phyloP scores from a whole-genome alignment of 805 yeast genomes.

The Wickerhamomyces subpelliculosus region DNA sequence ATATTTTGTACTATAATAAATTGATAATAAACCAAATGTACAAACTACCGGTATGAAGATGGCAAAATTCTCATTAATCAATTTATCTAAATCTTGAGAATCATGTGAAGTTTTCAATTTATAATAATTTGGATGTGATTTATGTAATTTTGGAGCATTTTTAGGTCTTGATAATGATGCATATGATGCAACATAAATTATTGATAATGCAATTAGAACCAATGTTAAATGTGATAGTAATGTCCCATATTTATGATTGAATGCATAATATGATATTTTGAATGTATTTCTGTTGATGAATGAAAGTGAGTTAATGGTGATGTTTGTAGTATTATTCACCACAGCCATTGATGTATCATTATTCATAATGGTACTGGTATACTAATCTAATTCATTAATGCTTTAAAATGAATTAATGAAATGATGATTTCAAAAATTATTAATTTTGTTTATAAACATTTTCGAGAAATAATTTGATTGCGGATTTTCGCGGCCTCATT shows the following conservation, averaged over 20 bases:
- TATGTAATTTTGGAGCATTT: slow-evolving; percentile 3
- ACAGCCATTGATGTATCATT: too few species aligned
- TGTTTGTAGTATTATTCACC: neutral
- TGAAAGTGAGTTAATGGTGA: neutral
- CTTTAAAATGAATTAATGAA: too few species aligned
- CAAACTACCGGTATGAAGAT: slow-evolving; percentile 38
- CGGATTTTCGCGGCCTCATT: too few species aligned
- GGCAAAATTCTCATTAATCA: slow-evolving; percentile 18
- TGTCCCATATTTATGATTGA: slow-evolving; percentile 1
- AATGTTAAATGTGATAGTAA: neutral
- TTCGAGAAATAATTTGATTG: too few species aligned
- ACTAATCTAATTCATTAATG: too few species aligned
- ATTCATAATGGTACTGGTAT: too few species aligned
- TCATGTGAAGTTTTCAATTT: neutral
- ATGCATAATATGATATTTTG: neutral
- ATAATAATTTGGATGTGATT: neutral
- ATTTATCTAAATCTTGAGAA: neutral
- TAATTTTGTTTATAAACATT: too few species aligned
- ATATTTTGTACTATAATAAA: slow-evolving; percentile 31
- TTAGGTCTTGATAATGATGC: slow-evolving; percentile 19
- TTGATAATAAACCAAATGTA: slow-evolving; percentile 27
- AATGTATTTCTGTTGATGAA: neutral
- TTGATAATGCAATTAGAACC: slow-evolving; percentile 14
- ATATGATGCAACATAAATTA: slow-evolving; percentile 24
- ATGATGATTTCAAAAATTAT: too few species aligned